These are phyloP conservation scores for Magnusiomyces tetraspermus DNA, from an alignment of 1,139 yeast genomes.

Conservation along the genomic window DNA sequence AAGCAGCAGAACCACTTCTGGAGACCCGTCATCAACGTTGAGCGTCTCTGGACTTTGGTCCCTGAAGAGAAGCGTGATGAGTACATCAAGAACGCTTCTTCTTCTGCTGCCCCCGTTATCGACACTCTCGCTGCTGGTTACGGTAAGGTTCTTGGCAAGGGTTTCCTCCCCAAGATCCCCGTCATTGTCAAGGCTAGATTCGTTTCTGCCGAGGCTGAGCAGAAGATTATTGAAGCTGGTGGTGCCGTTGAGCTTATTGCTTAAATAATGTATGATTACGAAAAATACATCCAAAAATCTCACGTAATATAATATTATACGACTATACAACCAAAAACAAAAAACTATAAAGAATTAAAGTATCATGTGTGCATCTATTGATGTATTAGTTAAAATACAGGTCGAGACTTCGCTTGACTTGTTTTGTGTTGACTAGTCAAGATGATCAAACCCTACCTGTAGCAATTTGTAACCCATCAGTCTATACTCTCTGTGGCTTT, in stretches of 20 bases:
- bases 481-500: too few species aligned
- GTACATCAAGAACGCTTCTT: slow-evolving; percentile 75
- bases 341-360: too few species aligned
- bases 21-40: slow-evolving; percentile 97
- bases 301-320: neutral
- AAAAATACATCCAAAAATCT: neutral
- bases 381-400: too few species aligned
- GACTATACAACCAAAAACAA: too few species aligned
- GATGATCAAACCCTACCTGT: too few species aligned
- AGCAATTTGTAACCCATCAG: too few species aligned
- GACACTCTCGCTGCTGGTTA: slow-evolving; percentile 99
- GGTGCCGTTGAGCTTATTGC: slow-evolving; percentile 99
- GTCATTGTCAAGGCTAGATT: slow-evolving; percentile 99
- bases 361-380: too few species aligned
- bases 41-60: slow-evolving; percentile 96
- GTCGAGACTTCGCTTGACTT: too few species aligned
- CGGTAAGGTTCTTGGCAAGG: slow-evolving; percentile 99
- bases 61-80: slow-evolving; percentile 93
- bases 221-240: slow-evolving; percentile 99
- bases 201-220: slow-evolving; percentile 98
- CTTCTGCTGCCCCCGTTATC: slow-evolving; percentile 95
- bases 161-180: slow-evolving; percentile 95
- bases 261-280: slow-evolving; percentile 37
- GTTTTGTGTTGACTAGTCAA: too few species aligned
- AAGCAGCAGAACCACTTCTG: slow-evolving; percentile 93